Conservation (phyloP, 2,329 filamentous ascomycete genomes). For the Cordyceps militaris region DNA sequence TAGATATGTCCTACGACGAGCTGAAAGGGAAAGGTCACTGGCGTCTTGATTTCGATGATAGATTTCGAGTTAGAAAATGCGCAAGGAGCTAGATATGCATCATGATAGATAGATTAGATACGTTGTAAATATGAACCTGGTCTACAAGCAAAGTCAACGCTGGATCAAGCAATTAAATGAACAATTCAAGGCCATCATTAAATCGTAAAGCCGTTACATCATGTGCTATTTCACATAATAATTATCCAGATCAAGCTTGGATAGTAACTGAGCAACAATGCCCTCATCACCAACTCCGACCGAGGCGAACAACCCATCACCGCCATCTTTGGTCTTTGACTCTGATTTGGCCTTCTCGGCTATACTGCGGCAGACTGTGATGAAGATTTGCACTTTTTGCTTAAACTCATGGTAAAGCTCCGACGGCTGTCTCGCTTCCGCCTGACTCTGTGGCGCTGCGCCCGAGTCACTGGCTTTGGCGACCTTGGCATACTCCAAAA, state of each 20-base stretch:
- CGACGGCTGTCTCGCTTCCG: slow-evolving; percentile 19
- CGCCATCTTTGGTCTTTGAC: slow-evolving; percentile 23
- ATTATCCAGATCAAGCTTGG: slow-evolving; percentile 63
- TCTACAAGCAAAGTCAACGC: background rate
- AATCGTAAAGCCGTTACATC: background rate
- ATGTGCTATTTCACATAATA: slow-evolving; percentile 45
- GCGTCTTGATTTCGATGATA: background rate
- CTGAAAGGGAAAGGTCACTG: background rate
- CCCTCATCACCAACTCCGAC: slow-evolving; percentile 41
- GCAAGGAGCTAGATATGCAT: background rate
- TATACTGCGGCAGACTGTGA: slow-evolving; percentile 62
- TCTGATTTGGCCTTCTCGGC: slow-evolving; percentile 51
- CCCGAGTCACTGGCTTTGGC: slow-evolving; percentile 29
- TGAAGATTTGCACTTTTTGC: slow-evolving; percentile 67
- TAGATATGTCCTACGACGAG: background rate
- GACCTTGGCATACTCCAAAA: slow-evolving; percentile 63
- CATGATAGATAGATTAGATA: background rate
- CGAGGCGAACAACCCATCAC: slow-evolving; percentile 20
- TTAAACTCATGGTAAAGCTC: slow-evolving; percentile 58
- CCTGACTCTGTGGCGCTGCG: slow-evolving; percentile 23
- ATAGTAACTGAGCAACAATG: slow-evolving; percentile 59
- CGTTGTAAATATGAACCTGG: background rate
- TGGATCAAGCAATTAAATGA: background rate
- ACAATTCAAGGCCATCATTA: background rate
- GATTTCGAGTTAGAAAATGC: background rate